phyloP scores from a whole-genome alignment of 352 stramenopile species.

The Globisporangium abappressorium region DNA sequence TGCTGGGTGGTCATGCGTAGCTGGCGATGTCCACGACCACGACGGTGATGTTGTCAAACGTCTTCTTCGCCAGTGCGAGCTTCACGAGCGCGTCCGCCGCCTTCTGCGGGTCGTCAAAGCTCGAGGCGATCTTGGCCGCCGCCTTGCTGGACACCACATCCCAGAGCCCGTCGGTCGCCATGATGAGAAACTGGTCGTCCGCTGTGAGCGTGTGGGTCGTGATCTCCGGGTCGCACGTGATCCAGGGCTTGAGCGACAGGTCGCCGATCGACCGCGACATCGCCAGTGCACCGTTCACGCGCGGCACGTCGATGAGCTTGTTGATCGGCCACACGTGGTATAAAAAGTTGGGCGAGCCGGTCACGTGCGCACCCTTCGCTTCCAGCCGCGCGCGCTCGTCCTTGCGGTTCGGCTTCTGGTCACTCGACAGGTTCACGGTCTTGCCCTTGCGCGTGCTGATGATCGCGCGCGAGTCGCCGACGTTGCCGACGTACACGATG shows the following conservation, averaged over 20 bases:
- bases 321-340: constrained; percentile 76
- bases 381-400: constrained; percentile 70
- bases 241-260: constrained; percentile 67
- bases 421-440: constrained; percentile 54
- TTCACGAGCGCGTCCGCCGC: constrained; percentile 59
- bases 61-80: constrained; percentile 50
- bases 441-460: constrained; percentile 56
- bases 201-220: constrained; percentile 50
- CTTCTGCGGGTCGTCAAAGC: constrained; percentile 49
- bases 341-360: constrained; percentile 56
- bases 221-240: constrained; percentile 80
- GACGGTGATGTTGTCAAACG: constrained; percentile 79
- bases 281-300: constrained; percentile 75
- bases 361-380: constrained; percentile 67
- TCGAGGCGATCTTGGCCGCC: constrained; percentile 52
- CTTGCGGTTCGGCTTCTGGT: constrained; percentile 82
- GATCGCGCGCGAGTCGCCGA: constrained; percentile 79
- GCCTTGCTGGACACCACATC: constrained; percentile 73
- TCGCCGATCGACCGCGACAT: constrained; percentile 86
- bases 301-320: constrained; percentile 72
- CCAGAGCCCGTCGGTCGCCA: constrained; percentile 82
- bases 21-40: constrained; percentile 64
- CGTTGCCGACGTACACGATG: constrained; percentile 73
- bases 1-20: constrained; percentile 34
- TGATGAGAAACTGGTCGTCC: constrained; percentile 72